phyloP scores from a whole-genome alignment of 805 yeast genomes.

The Pichia insulana region DNA sequence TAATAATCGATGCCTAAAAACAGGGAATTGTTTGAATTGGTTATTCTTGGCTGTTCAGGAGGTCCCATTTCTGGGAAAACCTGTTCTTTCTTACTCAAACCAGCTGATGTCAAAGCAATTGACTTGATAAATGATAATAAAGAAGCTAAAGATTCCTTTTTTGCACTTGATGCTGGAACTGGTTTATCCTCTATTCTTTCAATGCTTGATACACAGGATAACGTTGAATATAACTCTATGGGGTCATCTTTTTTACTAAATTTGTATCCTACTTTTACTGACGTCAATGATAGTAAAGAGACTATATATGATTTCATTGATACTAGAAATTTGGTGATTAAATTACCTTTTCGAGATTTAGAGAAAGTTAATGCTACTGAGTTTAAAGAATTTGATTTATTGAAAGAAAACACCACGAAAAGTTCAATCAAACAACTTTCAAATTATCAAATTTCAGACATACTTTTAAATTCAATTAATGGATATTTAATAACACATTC shows the following conservation, averaged over 20 bases:
- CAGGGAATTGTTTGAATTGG: conserved; percentile 39
- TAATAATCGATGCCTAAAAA: conserved; percentile 17
- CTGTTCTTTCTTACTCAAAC: conserved; percentile 61
- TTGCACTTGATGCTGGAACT: conserved; percentile 75
- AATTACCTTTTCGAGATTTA: background rate
- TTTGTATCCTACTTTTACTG: conserved; percentile 11
- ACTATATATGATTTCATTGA: background rate
- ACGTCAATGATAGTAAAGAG: background rate
- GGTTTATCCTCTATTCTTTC: conserved; percentile 52
- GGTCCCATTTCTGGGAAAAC: conserved; percentile 73
- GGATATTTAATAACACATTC: conserved; percentile 65
- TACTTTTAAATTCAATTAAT: conserved; percentile 30
- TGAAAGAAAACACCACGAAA: too few relatives aligned
- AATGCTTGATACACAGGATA: conserved; percentile 8
- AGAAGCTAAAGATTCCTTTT: conserved; percentile 26
- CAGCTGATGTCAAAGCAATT: conserved; percentile 34
- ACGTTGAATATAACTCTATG: conserved; percentile 3
- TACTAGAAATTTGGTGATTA: background rate
- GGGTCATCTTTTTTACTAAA: conserved; percentile 9
- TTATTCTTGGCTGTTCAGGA: conserved; percentile 72
- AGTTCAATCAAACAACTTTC: too few relatives aligned
- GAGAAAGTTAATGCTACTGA: background rate
- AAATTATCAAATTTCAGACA: conserved; percentile 1
- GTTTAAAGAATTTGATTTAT: background rate
- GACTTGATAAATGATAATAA: conserved; percentile 25